These are phyloP conservation scores for Cutaneotrichosporon cavernicola DNA, from an alignment of 1,284 basidiomycete genomes.

Conservation along the genomic window DNA sequence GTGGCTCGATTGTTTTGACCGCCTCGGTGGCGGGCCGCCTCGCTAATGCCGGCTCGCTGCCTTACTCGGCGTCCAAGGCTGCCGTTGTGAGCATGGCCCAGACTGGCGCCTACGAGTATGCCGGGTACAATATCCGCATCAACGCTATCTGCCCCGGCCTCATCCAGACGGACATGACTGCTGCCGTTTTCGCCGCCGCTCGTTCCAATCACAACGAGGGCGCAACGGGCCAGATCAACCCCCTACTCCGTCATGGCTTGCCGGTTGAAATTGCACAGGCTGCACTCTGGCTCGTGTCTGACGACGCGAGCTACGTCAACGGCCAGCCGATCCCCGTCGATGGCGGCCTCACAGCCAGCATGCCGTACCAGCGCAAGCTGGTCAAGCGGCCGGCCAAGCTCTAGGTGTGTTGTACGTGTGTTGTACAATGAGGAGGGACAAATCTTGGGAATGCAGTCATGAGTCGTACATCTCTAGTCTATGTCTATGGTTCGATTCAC, in stretches of 20 bases:
- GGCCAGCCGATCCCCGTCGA: slow-evolving; percentile 84
- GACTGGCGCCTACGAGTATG: slow-evolving; percentile 74
- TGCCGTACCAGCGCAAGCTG: slow-evolving; percentile 60
- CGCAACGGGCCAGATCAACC: slow-evolving; percentile 84
- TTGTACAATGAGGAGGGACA: too few species aligned
- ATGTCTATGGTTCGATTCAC: neutral
- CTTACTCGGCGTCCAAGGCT: slow-evolving; percentile 88
- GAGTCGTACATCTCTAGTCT: neutral
- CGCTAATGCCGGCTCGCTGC: slow-evolving; percentile 78
- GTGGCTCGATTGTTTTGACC: slow-evolving; percentile 85
- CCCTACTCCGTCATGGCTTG: slow-evolving; percentile 74
- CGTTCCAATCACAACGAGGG: slow-evolving; percentile 57
- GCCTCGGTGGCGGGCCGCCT: slow-evolving; percentile 85
- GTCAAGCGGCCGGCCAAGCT: slow-evolving; percentile 53
- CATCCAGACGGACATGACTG: slow-evolving; percentile 81
- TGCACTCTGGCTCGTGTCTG: slow-evolving; percentile 82
- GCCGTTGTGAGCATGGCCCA: slow-evolving; percentile 85
- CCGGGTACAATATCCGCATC: slow-evolving; percentile 76
- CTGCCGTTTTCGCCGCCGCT: slow-evolving; percentile 69
- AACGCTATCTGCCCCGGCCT: slow-evolving; percentile 91
- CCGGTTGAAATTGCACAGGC: slow-evolving; percentile 69
- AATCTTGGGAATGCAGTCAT: neutral
- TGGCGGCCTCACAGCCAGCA: slow-evolving; percentile 73
- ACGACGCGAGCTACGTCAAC: slow-evolving; percentile 89
- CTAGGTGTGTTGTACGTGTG: slow-evolving; percentile 19